Conservation (phyloP, 768 basidiomycete genomes). For the Cystobasidium tubakii region DNA sequence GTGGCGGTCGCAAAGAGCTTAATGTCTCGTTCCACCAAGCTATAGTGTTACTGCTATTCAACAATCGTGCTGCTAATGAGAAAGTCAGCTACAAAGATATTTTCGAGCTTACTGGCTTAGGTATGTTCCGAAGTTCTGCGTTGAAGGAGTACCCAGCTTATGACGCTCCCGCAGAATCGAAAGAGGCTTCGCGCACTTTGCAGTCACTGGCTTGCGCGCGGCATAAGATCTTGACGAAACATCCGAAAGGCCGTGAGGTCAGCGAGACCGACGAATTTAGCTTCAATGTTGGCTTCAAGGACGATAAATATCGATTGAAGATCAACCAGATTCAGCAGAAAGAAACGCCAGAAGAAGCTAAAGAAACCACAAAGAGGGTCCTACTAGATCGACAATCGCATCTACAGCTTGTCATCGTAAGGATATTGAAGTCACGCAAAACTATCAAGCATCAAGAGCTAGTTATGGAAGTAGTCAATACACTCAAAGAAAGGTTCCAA, state of each 20-base stretch:
- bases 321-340: slow-evolving; percentile 95
- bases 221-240: slow-evolving; percentile 77
- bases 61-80: slow-evolving; percentile 54
- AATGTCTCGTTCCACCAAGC: slow-evolving; percentile 86
- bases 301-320: slow-evolving; percentile 70
- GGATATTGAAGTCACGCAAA: slow-evolving; percentile 90
- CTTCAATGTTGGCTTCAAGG: slow-evolving; percentile 76
- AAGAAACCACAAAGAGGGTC: slow-evolving; percentile 72
- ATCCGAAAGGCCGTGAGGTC: slow-evolving; percentile 71
- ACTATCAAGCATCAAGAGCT: slow-evolving; percentile 72
- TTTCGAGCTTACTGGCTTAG: slow-evolving; percentile 62
- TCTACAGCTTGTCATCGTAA: slow-evolving; percentile 90
- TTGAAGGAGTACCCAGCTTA: neutral
- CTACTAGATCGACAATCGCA: slow-evolving; percentile 78
- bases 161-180: slow-evolving; percentile 55
- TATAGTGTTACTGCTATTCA: slow-evolving; percentile 78
- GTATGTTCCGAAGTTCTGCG: slow-evolving; percentile 53
- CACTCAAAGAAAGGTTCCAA: slow-evolving; percentile 78
- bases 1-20: slow-evolving; percentile 64
- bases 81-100: slow-evolving; percentile 66
- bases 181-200: slow-evolving; percentile 71
- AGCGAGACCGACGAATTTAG: slow-evolving; percentile 67
- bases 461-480: slow-evolving; percentile 73
- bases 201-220: slow-evolving; percentile 90
- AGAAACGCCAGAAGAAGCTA: slow-evolving; percentile 84